These are phyloP conservation scores for Suhomyces bolitotheri DNA, from an alignment of 1,139 yeast species.

Conservation along the genomic window DNA sequence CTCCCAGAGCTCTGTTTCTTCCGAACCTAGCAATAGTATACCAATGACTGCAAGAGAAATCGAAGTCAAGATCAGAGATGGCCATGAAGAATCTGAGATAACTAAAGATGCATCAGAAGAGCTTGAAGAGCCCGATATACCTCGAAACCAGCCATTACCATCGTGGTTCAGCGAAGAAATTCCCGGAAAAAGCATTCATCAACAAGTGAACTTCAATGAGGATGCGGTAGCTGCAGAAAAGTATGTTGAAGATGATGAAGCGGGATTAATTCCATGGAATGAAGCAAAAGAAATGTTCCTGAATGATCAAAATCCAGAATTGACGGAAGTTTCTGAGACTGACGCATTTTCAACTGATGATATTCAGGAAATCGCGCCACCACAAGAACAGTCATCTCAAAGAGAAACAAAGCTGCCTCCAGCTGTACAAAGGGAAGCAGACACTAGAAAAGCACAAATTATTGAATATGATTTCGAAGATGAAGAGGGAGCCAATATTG, in stretches of 20 bases:
- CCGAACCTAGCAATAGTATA: not conserved
- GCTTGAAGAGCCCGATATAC: not conserved
- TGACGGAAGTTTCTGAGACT: conserved; percentile 13
- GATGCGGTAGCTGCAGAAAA: conserved; percentile 17
- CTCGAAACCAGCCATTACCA: conserved; percentile 23
- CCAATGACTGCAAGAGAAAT: not conserved
- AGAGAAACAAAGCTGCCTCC: not conserved
- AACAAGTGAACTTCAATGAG: conserved; percentile 14
- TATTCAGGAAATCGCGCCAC: conserved; percentile 17
- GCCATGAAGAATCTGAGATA: not conserved
- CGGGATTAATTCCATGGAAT: conserved; percentile 51
- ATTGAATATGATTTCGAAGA: conserved; percentile 70
- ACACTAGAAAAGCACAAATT: conserved; percentile 22
- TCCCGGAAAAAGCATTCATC: conserved; percentile 4
- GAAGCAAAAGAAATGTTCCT: conserved; percentile 39
- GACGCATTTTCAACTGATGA: conserved; percentile 11
- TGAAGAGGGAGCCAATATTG: conserved; percentile 69
- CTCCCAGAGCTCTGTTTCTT: not conserved
- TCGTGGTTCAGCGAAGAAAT: conserved; percentile 32
- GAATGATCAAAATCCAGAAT: conserved; percentile 17
- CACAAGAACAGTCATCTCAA: not conserved
- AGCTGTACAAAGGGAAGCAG: conserved; percentile 3
- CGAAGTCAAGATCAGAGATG: not conserved
- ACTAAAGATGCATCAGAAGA: not conserved
- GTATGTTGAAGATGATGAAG: conserved; percentile 45